Base-by-base conservation (phyloP, 2,329 filamentous ascomycete genomes). In the Fusarium nodosum region DNA sequence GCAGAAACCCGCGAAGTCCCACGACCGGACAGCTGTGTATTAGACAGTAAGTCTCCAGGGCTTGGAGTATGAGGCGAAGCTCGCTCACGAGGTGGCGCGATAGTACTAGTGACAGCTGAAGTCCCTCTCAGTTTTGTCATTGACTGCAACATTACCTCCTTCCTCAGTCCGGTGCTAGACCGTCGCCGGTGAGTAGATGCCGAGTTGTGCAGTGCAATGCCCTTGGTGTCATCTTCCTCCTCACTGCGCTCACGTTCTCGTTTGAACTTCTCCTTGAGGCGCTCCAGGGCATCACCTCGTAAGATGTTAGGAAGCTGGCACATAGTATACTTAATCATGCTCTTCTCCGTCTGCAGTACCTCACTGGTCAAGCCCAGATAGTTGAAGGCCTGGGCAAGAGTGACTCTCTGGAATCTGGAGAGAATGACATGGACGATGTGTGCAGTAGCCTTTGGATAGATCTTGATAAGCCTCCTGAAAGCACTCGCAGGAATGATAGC, bases 371-470 rank as follows among this genome's bases (percentile, higher is more conserved):
- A 81, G 2, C 97, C 96, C 18, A 99, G 88, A 75, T 99, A 99
- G 56, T 93, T 93, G 83, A 97, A 96, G 0, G 94, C 96, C 13
- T 97, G 98, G 0, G 94, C 92, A 55, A 99, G 88, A 0, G 96
- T 99, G 4, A 99, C 97, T 72, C 97, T 86, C 77, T 99, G 95
- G 53, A 99, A 90, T 50, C 97, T 88, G 4, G 97, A 97, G 33
- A 99, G 82, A 65, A 99, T 99, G 46, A 99, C 95, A 77, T 99
- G 96, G 8, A 99, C 94, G 68, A 99, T 98, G 76, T 99, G 97
- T 3, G 96, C 91, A 3, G 96, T 97, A 12, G 97, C 94, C 81
- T 97, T 97, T 12, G 96, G 96, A 74, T 98, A 99, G 26, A 97
- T 91, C 75, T 93, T 90, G 52, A 97, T 99, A 54, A 99, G 84